Evolutionary conservation across 2,329 filamentous ascomycete genomes (phyloP), one percentile per base, ranked within the genome.

Genomic region (Ceratocystis huliohia): DNA sequence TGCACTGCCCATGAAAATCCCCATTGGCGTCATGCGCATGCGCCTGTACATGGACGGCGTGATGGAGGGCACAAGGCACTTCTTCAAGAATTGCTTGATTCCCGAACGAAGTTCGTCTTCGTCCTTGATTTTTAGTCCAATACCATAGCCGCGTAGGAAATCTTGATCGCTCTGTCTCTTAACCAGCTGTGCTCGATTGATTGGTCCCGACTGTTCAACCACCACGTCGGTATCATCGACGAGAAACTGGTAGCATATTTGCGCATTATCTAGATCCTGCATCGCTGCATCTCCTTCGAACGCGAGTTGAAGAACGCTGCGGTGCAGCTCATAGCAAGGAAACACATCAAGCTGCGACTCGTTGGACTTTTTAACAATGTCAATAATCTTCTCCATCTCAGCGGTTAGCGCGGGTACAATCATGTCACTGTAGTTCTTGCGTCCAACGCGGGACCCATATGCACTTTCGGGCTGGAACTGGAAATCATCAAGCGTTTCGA

Each of bases 171-270:
- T 25, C 28, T 67, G 66, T 20, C 20, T 37, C 61, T 66, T 45
- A 15, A 64, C 33, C 6, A 53, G 61, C 15, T 56, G 10, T 3
- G 53, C 45, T n/a, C 61, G 46, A 10, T 25, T 53, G n/a, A 63
- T 10, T 5, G 62, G 41, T 13, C 37, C 30, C 22, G 48, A 41
- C 2, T 61, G 20, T 1, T 53, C 53, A 33, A 65, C 30, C 4
- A 62, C 44, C 13, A 62, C 46, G 6, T 44, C 59, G 17, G 30
- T 56, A 28, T 65, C 66, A 28, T 67, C 66, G 8, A 65, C 66
- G n/a, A 67, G 56, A 25, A 65, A 67, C 45, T 67, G 66, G 33
- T 62, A 65, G 28, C 66, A 67, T 45, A 67, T 67, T 50, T 64
- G 62, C 6, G 66, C 63, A 20, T 65, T 53, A 59, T 64, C 56